Conservation (phyloP, 352 stramenopile species). For the Phytopythium kandeliae region DNA sequence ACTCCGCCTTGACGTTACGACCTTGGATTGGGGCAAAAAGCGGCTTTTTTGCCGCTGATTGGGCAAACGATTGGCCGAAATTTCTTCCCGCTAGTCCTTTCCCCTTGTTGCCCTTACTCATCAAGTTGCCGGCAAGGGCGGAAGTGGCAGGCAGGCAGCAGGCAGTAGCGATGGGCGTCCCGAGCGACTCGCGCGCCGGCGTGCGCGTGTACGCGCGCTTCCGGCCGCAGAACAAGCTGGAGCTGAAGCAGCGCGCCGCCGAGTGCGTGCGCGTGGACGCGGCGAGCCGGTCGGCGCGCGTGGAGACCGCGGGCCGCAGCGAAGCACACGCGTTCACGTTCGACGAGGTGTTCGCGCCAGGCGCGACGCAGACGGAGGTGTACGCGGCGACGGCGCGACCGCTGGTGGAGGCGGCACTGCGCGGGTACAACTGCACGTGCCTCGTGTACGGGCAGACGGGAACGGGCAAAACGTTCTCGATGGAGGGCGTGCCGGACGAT, state of each 20-base stretch:
- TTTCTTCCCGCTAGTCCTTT: background rate
- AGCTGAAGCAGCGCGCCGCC: slow-evolving; percentile 59
- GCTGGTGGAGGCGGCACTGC: slow-evolving; percentile 48
- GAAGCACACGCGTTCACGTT: slow-evolving; percentile 63
- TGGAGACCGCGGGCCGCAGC: slow-evolving; percentile 2
- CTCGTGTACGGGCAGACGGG: slow-evolving; percentile 93
- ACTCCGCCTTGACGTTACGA: too few relatives aligned
- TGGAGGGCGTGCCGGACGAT: slow-evolving; percentile 69
- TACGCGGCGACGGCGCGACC: slow-evolving; percentile 62
- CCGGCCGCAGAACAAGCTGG: slow-evolving; percentile 72
- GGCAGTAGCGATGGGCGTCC: slow-evolving; percentile 11
- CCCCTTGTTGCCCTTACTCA: background rate
- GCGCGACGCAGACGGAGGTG: slow-evolving; percentile 43
- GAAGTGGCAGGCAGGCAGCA: background rate
- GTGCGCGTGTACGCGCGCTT: slow-evolving; percentile 71
- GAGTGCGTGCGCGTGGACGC: slow-evolving; percentile 48
- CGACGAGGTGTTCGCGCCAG: slow-evolving; percentile 57
- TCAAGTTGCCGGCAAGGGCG: too few relatives aligned
- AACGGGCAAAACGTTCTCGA: slow-evolving; percentile 92
- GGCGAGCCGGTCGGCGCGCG: slow-evolving; percentile 8
- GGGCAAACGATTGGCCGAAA: too few relatives aligned
- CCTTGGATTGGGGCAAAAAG: too few relatives aligned
- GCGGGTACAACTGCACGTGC: slow-evolving; percentile 89
- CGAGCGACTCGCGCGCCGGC: slow-evolving; percentile 25
- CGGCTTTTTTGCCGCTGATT: too few relatives aligned